Percentiles rank a stretch among this genome's conserved stretches.
These are phyloP conservation scores for Thymus mandschuricus DNA, from an alignment of 257 asterid species.

Conservation along the genomic window DNA sequence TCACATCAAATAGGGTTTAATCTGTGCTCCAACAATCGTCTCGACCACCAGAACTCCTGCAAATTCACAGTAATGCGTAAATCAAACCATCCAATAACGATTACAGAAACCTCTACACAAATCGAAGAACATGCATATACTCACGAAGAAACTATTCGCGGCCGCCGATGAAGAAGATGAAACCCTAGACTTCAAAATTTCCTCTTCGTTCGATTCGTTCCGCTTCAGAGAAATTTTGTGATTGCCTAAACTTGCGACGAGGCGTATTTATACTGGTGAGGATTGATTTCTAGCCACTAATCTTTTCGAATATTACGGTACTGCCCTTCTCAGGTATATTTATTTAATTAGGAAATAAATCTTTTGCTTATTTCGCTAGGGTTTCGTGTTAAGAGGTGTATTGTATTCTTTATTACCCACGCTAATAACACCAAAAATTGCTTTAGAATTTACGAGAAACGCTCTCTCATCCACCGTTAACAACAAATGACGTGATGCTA, in stretches of 20 bases:
- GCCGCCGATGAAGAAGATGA: slow-evolving; percentile 23
- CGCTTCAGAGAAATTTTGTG: neutral
- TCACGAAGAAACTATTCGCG: slow-evolving; percentile 3
- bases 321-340: slow-evolving; percentile 18
- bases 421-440: too few species aligned
- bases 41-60: slow-evolving; percentile 30
- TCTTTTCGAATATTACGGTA: slow-evolving; percentile 33
- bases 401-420: neutral
- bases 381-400: neutral
- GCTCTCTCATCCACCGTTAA: too few species aligned
- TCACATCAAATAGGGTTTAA: slow-evolving; percentile 17
- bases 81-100: neutral
- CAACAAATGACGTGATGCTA: too few species aligned
- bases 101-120: neutral
- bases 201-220: neutral
- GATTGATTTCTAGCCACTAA: slow-evolving; percentile 23
- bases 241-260: neutral
- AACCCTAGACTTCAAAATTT: slow-evolving; percentile 29
- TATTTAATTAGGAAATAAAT: neutral
- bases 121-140: neutral
- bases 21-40: neutral
- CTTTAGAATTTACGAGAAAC: too few species aligned
- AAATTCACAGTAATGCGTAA: neutral
- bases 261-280: slow-evolving; percentile 9
- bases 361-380: neutral